A percentile compares a stretch with the other conserved stretches of the same genome.
phyloP scores from a whole-genome alignment of 345 rosid genomes.

The Luvunga scandens region DNA sequence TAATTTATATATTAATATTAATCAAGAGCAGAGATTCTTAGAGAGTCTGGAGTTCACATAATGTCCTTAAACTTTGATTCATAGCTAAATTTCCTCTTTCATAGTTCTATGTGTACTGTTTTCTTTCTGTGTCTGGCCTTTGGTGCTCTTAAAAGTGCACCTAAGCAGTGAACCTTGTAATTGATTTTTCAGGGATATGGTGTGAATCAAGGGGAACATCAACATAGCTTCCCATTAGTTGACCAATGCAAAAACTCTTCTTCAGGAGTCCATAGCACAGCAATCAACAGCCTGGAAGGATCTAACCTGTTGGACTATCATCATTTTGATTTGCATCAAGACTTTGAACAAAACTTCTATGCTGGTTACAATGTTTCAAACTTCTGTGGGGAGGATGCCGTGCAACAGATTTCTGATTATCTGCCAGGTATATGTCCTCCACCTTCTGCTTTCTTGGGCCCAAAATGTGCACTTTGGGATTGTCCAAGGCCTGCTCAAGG shows the following conservation, averaged over 20 bases:
- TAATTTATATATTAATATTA: neutral
- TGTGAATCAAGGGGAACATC: conserved; percentile 58
- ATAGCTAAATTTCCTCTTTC: neutral
- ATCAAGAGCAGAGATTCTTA: neutral
- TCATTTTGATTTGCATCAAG: conserved; percentile 69
- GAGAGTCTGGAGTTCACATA: neutral
- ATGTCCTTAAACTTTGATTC: neutral
- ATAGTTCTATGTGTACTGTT: neutral
- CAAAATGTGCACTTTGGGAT: conserved; percentile 99
- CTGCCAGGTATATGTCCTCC: conserved; percentile 74
- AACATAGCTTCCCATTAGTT: conserved; percentile 44
- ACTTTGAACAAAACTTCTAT: conserved; percentile 59
- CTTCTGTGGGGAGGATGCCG: conserved; percentile 51
- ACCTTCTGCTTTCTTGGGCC: conserved; percentile 93
- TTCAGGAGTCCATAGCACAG: conserved; percentile 27
- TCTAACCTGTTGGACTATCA: conserved; percentile 50
- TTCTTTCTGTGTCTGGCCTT: neutral
- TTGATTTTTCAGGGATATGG: conserved; percentile 47
- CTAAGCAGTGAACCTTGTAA: conserved; percentile 8
- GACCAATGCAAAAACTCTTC: conserved; percentile 57
- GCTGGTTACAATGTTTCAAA: conserved; percentile 41
- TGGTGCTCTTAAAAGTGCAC: conserved; percentile 12
- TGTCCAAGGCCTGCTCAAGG: conserved; percentile 97
- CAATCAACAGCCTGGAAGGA: conserved; percentile 42
- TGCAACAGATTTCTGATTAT: conserved; percentile 51